Percentiles rank a stretch among this genome's conserved stretches.
Conservation (phyloP, 805 yeast species). For the Kuraishia molischiana region DNA sequence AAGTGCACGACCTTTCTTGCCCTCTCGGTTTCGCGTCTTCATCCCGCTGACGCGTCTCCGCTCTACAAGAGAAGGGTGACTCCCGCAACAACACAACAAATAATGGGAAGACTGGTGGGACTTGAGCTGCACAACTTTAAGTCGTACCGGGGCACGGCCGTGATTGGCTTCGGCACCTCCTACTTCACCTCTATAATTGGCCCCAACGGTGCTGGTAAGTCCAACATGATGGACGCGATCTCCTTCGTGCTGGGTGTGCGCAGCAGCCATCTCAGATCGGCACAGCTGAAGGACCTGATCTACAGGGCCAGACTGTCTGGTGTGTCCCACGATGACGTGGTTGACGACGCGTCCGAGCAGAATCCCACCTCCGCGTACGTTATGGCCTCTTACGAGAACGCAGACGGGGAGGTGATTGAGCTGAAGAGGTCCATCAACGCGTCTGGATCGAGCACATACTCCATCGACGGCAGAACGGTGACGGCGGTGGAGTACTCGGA, state of each 20-base stretch:
- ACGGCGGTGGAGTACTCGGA: conserved; percentile 56
- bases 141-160: conserved; percentile 72
- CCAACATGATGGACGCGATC: conserved; percentile 91
- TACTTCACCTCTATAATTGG: conserved; percentile 89
- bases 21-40: background rate
- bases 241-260: conserved; percentile 86
- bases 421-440: conserved; percentile 53
- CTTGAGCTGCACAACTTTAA: conserved; percentile 82
- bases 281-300: conserved; percentile 62
- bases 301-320: conserved; percentile 55
- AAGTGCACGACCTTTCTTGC: no score
- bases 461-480: conserved; percentile 50
- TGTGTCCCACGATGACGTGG: conserved; percentile 14
- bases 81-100: no score
- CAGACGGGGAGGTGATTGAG: conserved; percentile 45
- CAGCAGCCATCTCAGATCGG: conserved; percentile 66
- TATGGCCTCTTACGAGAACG: conserved; percentile 62
- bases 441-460: conserved; percentile 58
- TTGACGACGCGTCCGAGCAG: conserved; percentile 13
- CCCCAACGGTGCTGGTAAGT: conserved; percentile 98
- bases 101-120: conserved; percentile 78
- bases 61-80: background rate
- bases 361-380: conserved; percentile 59
- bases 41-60: background rate
- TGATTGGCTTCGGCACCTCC: conserved; percentile 75